Conservation (phyloP, 164 flowering plant genomes). For the Pachysandra terminalis region DNA sequence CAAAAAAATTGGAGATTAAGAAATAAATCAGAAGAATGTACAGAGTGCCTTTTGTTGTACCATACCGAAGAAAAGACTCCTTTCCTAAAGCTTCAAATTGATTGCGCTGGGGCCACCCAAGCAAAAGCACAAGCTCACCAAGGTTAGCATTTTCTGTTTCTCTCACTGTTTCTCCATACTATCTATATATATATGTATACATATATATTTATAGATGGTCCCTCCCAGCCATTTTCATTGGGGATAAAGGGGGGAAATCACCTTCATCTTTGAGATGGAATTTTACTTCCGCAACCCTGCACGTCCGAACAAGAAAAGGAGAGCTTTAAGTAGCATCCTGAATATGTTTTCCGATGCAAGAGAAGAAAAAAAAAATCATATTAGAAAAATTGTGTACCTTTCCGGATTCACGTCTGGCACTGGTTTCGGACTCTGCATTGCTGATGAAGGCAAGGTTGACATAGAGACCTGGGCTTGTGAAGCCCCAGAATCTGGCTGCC, state of each 20-base stretch:
- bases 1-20: background rate
- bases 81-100: background rate
- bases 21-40: too few relatives aligned
- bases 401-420: conserved; percentile 22
- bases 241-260: conserved; percentile 63
- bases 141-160: conserved; percentile 19
- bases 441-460: background rate
- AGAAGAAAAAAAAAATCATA: background rate
- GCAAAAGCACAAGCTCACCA: conserved; percentile 13
- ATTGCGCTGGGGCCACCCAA: conserved; percentile 3
- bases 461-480: conserved; percentile 5
- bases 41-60: too few relatives aligned
- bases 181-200: too few relatives aligned
- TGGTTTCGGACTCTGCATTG: conserved; percentile 20
- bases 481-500: conserved; percentile 14
- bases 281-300: conserved; percentile 34
- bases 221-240: conserved; percentile 21
- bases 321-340: conserved; percentile 8
- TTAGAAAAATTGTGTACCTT: conserved; percentile 30
- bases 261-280: conserved; percentile 57
- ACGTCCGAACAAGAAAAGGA: conserved; percentile 6
- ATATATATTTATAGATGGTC: conserved; percentile 5
- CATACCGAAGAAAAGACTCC: background rate
- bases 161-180: conserved; percentile 7
- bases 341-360: background rate